Base-by-base conservation (phyloP, 1,284 basidiomycete species). In the Exobasidium rhododendri region DNA sequence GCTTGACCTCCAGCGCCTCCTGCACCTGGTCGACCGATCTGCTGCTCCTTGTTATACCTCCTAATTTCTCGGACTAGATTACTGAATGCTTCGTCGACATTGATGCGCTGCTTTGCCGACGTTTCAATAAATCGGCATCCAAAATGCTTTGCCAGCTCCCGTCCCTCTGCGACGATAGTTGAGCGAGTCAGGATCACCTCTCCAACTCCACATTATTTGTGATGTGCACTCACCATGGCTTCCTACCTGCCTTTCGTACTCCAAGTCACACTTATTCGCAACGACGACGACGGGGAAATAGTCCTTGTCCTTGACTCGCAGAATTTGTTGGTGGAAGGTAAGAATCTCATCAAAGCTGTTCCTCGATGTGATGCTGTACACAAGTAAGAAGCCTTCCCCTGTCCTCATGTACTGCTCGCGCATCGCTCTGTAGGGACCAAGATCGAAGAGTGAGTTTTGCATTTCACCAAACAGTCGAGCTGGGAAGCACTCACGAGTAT, bases 11-110 rank as follows among this genome's bases (percentile, higher is more conserved):
- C 28, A 22, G 65, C 68, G 17, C 74, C 76, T 4, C 66, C 64
- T 1, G 70, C 73, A n/a, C 76, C 77, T 17, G 75, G 75, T 45
- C 75, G 62, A 31, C 71, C 74, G 47, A 64, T 63, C 1, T 75
- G 69, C 65, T 79, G 78, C 62, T 80, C 67, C 74, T 74, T 94
- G 85, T 97, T 97, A 83, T 93, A 97, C 80, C 89, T 89, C 73
- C 96, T 85, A 75, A 99, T 99, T 81, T 97, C 93, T 53, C 94
- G 88, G 43, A 99, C 96, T 63, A 99, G 88, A 69, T 91, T 90
- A 79, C 86, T 89, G 83, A 98, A 99, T n/a, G 94, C 92, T 82
- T 98, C 94, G 77, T 99, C 96, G 58, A 99, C 96, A 77, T 97
- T 97, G 82, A 97, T 91, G 54, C 96, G 86, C 79, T 96, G 91